These are phyloP conservation scores for Arabidopsis suecica DNA, from an alignment of 345 rosid species.

Conservation along the genomic window DNA sequence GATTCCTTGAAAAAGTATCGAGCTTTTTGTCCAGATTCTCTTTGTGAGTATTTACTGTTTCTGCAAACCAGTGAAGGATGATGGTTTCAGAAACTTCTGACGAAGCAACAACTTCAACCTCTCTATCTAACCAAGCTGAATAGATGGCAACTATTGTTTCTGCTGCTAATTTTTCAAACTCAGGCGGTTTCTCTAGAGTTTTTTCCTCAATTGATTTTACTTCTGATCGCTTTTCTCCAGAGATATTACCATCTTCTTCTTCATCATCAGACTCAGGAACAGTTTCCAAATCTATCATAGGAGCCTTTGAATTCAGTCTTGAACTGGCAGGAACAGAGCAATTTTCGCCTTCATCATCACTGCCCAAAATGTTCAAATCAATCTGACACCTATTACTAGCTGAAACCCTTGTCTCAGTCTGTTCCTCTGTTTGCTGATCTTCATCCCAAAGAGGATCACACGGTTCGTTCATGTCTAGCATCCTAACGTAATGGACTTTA, in stretches of 20 bases:
- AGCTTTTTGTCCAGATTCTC: conserved; percentile 53
- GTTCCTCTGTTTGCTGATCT: conserved; percentile 37
- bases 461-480: conserved; percentile 90
- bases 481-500: conserved; percentile 50
- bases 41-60: conserved; percentile 56
- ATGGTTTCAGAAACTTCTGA: conserved; percentile 39
- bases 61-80: conserved; percentile 74
- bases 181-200: conserved; percentile 37
- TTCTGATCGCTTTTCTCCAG: conserved; percentile 19
- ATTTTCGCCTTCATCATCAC: conserved; percentile 55
- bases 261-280: conserved; percentile 47
- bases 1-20: conserved; percentile 31
- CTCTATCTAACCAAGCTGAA: conserved; percentile 42
- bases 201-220: conserved; percentile 35
- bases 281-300: conserved; percentile 67
- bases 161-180: conserved; percentile 53
- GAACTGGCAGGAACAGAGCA: conserved; percentile 45
- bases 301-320: conserved; percentile 43
- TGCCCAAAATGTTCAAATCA: conserved; percentile 66
- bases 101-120: conserved; percentile 32
- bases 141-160: conserved; percentile 69
- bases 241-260: conserved; percentile 10
- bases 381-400: conserved; percentile 47
- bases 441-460: conserved; percentile 59
- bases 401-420: conserved; percentile 19